A percentile compares a stretch with the other conserved stretches of the same genome.
phyloP scores from a whole-genome alignment of 345 rosid species.

The Alliaria petiolata region DNA sequence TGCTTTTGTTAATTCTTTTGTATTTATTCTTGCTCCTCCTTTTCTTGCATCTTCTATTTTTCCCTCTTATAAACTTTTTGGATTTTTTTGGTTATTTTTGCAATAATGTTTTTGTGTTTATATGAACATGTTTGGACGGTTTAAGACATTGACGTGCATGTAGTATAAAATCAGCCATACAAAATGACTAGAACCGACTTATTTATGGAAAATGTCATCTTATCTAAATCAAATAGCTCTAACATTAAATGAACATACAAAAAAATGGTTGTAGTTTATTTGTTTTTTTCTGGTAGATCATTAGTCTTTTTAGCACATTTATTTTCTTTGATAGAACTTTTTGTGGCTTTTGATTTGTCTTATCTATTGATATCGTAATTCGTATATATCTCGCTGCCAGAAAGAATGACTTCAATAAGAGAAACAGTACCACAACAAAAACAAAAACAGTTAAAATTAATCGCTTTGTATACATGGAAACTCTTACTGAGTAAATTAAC shows the following conservation, averaged over 20 bases:
- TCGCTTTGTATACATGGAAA: too few relatives aligned
- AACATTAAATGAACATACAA: neutral
- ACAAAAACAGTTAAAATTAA: neutral
- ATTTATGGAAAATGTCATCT: constrained; percentile 13
- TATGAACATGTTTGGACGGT: neutral
- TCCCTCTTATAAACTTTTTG: neutral
- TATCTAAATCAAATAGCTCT: constrained; percentile 12
- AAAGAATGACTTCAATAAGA: neutral
- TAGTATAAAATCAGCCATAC: constrained; percentile 5
- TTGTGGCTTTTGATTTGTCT: neutral
- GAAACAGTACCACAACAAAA: neutral
- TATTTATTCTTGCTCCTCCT: neutral
- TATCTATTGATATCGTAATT: too few relatives aligned
- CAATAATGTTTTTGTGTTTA: constrained; percentile 2
- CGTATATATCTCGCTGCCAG: neutral
- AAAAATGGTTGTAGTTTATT: neutral
- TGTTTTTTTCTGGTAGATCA: too few relatives aligned
- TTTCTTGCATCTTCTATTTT: neutral
- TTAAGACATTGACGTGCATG: constrained; percentile 13
- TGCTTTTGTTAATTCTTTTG: neutral
- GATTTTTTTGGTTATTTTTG: neutral
- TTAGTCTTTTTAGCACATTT: neutral
- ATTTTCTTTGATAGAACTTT: neutral
- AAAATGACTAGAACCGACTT: constrained; percentile 28
- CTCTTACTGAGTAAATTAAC: neutral